Percentiles rank a stretch among this genome's conserved stretches.
phyloP scores from a whole-genome alignment of 495 filamentous ascomycete species.

The Tirmania nivea region DNA sequence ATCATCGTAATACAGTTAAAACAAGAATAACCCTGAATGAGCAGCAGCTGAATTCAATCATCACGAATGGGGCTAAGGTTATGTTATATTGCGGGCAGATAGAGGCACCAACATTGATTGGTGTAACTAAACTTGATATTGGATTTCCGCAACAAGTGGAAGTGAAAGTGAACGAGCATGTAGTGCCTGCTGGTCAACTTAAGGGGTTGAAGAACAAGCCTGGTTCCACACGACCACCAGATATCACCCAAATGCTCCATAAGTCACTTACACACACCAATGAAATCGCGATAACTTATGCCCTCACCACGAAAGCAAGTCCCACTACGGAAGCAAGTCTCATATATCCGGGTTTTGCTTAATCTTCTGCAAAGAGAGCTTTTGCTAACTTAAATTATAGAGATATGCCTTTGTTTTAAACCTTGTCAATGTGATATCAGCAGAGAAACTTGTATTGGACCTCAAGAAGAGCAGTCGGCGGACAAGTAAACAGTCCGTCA shows the following conservation, averaged over 20 bases:
- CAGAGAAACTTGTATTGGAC: slow-evolving; percentile 45
- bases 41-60: slow-evolving; percentile 25
- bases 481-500: slow-evolving; percentile 59
- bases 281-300: slow-evolving; percentile 67
- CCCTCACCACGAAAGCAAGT: slow-evolving; percentile 62
- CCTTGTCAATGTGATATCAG: slow-evolving; percentile 48
- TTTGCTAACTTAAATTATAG: slow-evolving; percentile 24
- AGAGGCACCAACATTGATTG: slow-evolving; percentile 24
- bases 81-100: slow-evolving; percentile 63
- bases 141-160: slow-evolving; percentile 82
- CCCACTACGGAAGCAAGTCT: not conserved
- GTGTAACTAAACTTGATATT: slow-evolving; percentile 31
- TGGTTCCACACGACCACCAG: slow-evolving; percentile 76
- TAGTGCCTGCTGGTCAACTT: slow-evolving; percentile 52
- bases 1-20: slow-evolving; percentile 35
- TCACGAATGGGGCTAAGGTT: slow-evolving; percentile 21
- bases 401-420: slow-evolving; percentile 55
- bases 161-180: slow-evolving; percentile 68
- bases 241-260: slow-evolving; percentile 59
- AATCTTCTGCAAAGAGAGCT: slow-evolving; percentile 2
- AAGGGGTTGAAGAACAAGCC: slow-evolving; percentile 88
- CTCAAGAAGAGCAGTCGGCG: slow-evolving; percentile 38
- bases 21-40: slow-evolving; percentile 31
- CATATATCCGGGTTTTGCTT: slow-evolving; percentile 2
- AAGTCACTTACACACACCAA: slow-evolving; percentile 46